Conservation (phyloP, 768 basidiomycete genomes). For the Thelephora ganbajun region DNA sequence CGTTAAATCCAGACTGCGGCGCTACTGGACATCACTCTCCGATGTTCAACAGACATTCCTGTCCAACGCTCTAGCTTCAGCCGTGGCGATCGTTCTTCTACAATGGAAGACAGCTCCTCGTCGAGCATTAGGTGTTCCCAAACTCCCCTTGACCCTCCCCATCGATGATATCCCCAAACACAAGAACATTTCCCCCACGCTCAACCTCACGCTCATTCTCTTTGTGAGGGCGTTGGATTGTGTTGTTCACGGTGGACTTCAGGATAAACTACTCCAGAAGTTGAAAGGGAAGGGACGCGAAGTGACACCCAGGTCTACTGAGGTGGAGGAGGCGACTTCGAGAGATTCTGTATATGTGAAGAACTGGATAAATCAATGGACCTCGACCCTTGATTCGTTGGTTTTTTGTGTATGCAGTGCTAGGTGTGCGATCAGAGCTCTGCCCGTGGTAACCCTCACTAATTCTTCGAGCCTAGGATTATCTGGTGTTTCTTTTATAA, state of each 20-base stretch:
- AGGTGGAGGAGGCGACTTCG: constrained; percentile 11
- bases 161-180: constrained; percentile 1
- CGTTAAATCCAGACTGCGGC: neutral
- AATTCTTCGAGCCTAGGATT: constrained; percentile 31
- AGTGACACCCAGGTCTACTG: constrained; percentile 7
- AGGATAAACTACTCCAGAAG: constrained; percentile 1
- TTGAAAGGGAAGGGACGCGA: constrained; percentile 13
- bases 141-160: constrained; percentile 14
- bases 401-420: constrained; percentile 71
- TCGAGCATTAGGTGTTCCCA: constrained; percentile 10
- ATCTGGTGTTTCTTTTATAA: constrained; percentile 87
- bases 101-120: constrained; percentile 30
- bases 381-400: constrained; percentile 46
- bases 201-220: constrained; percentile 56
- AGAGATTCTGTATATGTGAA: neutral
- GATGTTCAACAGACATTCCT: constrained; percentile 40
- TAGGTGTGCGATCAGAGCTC: constrained; percentile 31
- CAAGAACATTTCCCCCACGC: constrained; percentile 31
- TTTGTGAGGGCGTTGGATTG: constrained; percentile 60
- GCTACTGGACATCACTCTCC: constrained; percentile 14
- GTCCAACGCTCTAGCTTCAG: constrained; percentile 41
- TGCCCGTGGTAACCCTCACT: neutral
- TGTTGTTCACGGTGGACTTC: constrained; percentile 25
- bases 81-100: constrained; percentile 41
- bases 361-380: constrained; percentile 9